Base-by-base conservation (phyloP, 306 rosid genomes). In the Calophaca sinica region DNA sequence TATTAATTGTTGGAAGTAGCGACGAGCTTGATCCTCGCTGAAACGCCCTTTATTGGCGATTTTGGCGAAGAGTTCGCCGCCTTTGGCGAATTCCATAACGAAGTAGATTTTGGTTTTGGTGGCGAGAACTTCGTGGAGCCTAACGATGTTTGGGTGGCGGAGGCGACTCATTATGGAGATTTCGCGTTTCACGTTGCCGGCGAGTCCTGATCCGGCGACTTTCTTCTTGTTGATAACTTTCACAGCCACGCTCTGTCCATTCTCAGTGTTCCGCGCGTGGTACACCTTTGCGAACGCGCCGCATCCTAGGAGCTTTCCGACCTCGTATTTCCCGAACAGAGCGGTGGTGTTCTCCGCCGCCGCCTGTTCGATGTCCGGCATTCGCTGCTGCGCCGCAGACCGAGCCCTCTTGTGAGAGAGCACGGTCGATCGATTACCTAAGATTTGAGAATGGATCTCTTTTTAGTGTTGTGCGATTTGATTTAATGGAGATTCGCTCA, bases 271-370 rank as follows among this genome's bases (percentile, higher is more conserved):
- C 7, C 93, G 88, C 7, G 89, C 96, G 77, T 89, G 81, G 79
- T 87, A 91, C 0, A 91, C 96, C 77, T 91, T 91, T 5, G 97
- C 93, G 28, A 89, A 91, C 9, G 96, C 96, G 3, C 96, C 96
- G 74, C 93, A 89, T 5, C 97, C 97, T 0, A 91, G 82, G 2
- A 91, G 91, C 70, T 62, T 84, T 0, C 93, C 93, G 1, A 88
- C 60, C 52, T 89, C 97, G 65, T 91, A 91, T 60, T 89, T 91
- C 0, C 86, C 91, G 68, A 89, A 91, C 13, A 91, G 54, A 36
- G 80, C 74, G 66, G 46, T 15, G 44, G 29, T n/a, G 13, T 53
- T 20, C 2, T 20, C 41, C 50, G 26, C 15, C 39, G 33, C 15
- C 10, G 28, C 32, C 29, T 6, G 57, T 6, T 78, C 76, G 45